phyloP scores from a whole-genome alignment of 177 flowering plant genomes.

The Vitis hybrid region DNA sequence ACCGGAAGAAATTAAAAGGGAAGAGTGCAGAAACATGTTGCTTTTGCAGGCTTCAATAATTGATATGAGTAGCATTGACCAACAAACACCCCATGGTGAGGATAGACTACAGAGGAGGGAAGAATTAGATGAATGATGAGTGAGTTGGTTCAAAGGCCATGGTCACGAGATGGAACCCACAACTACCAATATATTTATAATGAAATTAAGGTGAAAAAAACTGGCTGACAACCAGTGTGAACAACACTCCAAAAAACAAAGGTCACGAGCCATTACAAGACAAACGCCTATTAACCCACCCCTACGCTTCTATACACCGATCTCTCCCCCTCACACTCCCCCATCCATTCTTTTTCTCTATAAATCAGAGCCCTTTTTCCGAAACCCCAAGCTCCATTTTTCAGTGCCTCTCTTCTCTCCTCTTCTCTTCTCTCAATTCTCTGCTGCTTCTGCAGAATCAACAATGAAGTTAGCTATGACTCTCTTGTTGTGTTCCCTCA shows the following conservation, averaged over 20 bases:
- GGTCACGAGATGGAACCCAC: too few relatives aligned
- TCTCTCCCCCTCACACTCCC: not conserved
- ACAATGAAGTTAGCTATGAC: constrained; percentile 32
- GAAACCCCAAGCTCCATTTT: constrained; percentile 23
- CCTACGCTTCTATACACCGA: not conserved
- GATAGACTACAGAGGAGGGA: too few relatives aligned
- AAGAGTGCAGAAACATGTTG: too few relatives aligned
- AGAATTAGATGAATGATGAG: too few relatives aligned
- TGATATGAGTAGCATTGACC: too few relatives aligned
- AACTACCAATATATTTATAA: too few relatives aligned
- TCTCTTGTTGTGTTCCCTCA: constrained; percentile 10
- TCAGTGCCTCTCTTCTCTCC: constrained; percentile 2
- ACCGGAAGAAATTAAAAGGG: too few relatives aligned
- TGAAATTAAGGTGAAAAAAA: not conserved
- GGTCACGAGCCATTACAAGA: constrained; percentile 27
- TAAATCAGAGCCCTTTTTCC: constrained; percentile 15
- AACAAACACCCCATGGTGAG: too few relatives aligned
- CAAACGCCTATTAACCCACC: constrained; percentile 1
- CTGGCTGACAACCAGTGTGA: not conserved
- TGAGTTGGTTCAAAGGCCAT: too few relatives aligned
- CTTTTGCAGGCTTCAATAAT: too few relatives aligned
- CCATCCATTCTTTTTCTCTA: not conserved
- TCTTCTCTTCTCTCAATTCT: too few relatives aligned
- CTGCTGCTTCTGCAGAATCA: not conserved
- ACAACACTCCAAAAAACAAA: not conserved